These are phyloP conservation scores for Ceratocystis ficicola DNA, from an alignment of 2,329 filamentous ascomycete species.

Conservation along the genomic window DNA sequence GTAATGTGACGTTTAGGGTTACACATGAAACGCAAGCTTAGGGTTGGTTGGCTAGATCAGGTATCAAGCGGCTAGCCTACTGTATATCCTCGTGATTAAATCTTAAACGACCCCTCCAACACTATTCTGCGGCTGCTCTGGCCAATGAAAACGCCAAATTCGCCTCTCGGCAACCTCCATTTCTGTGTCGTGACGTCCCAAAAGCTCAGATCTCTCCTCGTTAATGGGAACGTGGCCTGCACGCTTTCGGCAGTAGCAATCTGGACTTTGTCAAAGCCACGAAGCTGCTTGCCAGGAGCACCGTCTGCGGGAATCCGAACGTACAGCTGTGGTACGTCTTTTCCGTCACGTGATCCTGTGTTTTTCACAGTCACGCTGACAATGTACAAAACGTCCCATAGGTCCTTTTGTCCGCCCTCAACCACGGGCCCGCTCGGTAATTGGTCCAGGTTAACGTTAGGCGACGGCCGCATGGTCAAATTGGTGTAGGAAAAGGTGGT, in stretches of 20 bases:
- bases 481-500: conserved; percentile 40
- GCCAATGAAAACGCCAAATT: conserved; percentile 37
- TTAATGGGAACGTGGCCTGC: conserved; percentile 42
- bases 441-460: conserved; percentile 26
- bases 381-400: conserved; percentile 37
- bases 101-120: conserved; percentile 31
- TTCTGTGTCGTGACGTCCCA: conserved; percentile 52
- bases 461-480: conserved; percentile 30
- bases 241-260: conserved; percentile 36
- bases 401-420: conserved; percentile 36
- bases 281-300: conserved; percentile 45
- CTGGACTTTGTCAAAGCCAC: conserved; percentile 52
- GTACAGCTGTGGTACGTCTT: conserved; percentile 41
- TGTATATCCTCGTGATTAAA: conserved; percentile 25
- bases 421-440: conserved; percentile 33
- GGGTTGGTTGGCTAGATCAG: not conserved
- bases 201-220: conserved; percentile 51
- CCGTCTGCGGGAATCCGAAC: conserved; percentile 33
- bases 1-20: not conserved
- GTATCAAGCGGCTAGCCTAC: no score
- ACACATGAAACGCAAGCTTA: not conserved
- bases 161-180: conserved; percentile 42
- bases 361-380: conserved; percentile 35
- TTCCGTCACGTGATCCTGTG: conserved; percentile 33
- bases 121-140: conserved; percentile 37